Evolutionary conservation across 176 grass and related monocot genomes (phyloP), one percentile per base, ranked within the genome.

Genomic region (Dactylis glomerata): DNA sequence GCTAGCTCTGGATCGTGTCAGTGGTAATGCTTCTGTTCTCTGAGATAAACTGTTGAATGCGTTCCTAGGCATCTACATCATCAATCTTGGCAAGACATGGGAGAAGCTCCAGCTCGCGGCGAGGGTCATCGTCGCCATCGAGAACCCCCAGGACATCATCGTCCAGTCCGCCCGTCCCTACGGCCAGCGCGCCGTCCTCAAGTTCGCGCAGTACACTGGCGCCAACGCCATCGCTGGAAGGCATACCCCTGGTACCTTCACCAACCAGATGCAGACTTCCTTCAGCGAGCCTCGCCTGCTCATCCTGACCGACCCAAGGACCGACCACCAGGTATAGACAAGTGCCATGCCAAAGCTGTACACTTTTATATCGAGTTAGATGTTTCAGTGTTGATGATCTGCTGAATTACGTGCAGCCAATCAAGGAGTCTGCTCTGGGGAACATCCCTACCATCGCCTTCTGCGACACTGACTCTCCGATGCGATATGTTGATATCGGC

Each of bases 401-500:
- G 2, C 26, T 75, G 56, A 10, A 16, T 75, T 78, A 47, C 56
- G 54, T 50, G 52, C 90, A 97, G 94, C 94, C 94, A 45, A 97
- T 97, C 55, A 97, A 97, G 83, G 94, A 97, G 77, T 86, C 94
- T 85, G 94, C 94, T 77, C 55, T 94, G 58, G 94, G 94, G 7
- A 97, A 97, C 59, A 97, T 97, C 75, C 94, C 92, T 0, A 92
- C 94, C 34, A 97, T 97, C 66, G 94, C 94, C 66, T 97, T 97
- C 73, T 97, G 94, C 10, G 94, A 97, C 67, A 97, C 94, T 5
- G 94, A 94, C 77, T 97, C 94, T 10, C 94, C 94, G 14, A 97
- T 97, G 94, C 86, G 92, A 12, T 97, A 97, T 37, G 92, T 97
- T 0, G 94, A 97, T 82, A 94, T 97, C 0, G 94, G 94, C 55